These are phyloP conservation scores for Mollisia scopiformis DNA, from an alignment of 2,329 filamentous ascomycete genomes.

Conservation along the genomic window DNA sequence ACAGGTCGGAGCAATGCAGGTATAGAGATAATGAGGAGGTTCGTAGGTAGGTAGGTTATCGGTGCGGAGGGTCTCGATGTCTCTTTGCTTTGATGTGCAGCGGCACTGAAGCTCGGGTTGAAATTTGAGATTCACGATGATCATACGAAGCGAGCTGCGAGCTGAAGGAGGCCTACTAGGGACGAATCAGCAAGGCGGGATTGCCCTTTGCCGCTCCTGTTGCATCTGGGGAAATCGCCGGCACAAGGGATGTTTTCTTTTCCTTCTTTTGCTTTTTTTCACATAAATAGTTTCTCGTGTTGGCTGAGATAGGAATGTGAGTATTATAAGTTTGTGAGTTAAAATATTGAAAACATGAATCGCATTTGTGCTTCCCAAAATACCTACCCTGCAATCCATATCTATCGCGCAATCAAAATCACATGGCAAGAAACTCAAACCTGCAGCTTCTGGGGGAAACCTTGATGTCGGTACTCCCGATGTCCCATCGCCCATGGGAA, in stretches of 20 bases:
- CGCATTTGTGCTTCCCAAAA: slow-evolving; percentile 1
- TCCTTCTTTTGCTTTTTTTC: no score
- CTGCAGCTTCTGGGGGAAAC: background rate
- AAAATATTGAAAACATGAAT: no score
- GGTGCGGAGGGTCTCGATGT: background rate
- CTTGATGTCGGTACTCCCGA: background rate
- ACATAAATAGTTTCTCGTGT: background rate
- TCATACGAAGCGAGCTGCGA: background rate
- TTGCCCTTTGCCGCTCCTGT: background rate
- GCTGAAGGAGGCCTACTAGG: no score
- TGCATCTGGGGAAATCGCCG: background rate
- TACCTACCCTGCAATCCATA: background rate
- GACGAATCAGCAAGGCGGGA: background rate
- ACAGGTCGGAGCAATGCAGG: background rate
- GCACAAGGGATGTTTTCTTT: background rate
- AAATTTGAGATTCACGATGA: background rate
- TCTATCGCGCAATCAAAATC: background rate
- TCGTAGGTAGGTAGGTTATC: background rate
- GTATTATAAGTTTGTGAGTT: no score
- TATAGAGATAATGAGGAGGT: background rate
- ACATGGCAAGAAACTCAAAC: background rate
- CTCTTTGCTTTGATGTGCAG: background rate
- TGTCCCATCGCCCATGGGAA: background rate
- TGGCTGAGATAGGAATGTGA: background rate
- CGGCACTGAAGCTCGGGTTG: background rate